Base-by-base conservation (phyloP, 805 yeast genomes). In the Candida sphagnicola region DNA sequence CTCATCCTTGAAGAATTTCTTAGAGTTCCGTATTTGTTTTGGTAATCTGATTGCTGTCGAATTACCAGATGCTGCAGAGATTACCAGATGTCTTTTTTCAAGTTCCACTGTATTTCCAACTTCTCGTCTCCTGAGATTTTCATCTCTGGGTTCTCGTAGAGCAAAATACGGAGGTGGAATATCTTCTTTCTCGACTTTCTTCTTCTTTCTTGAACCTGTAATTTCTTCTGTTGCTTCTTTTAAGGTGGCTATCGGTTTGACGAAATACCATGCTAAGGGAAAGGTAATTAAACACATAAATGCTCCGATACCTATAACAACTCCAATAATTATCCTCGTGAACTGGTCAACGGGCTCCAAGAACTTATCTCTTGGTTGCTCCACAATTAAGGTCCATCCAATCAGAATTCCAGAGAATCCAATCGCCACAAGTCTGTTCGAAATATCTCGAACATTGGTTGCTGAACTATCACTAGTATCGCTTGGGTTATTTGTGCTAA, bases 261-360 rank as follows among this genome's bases (percentile, higher is more conserved):
- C 90, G 25, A 90, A 88, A 69, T 80, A 84, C 42, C 85, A 88
- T 0, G 95, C 88, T 38, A 89, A 59, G 4, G 93, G 90, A 56
- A 88, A 75, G 1, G 96, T 86, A n/a, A 85, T 56, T 1, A 85
- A 43, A 47, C 85, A 78, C 69, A 87, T 78, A 45, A 83, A 74
- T 1, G 67, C 85, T 3, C 93, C 93, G 15, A 85, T 77, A 1
- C 85, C 95, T 28, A 89, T 65, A 17, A 85, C 87, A 1, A 85
- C 82, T 4, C 93, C 95, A 32, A 81, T 72, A 42, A 86, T 82
- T 35, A 89, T 82, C 46, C 77, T 77, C 1, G 81, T 72, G 29
- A 89, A 61, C 45, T 72, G 74, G 16, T 70, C 62, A 4, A 82
- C 72, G 0, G 95, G 93, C 2, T 68, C 75, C 55, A 77, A 65